Base-by-base conservation (phyloP, 306 rosid genomes). In the Macrotyloma uniflorum region DNA sequence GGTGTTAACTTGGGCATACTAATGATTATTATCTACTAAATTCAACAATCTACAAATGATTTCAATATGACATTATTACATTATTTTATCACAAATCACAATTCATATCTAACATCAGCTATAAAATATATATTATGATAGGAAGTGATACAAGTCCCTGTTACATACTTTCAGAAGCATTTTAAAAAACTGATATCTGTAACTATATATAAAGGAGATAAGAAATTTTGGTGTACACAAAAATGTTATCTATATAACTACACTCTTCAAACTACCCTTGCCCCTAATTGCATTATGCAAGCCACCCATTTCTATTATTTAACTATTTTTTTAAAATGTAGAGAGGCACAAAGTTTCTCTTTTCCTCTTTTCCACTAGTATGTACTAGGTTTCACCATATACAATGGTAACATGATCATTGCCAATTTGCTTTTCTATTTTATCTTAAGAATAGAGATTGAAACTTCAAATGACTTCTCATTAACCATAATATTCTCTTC, bases 111-210 rank as follows among this genome's bases (percentile, higher is more conserved):
- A 5, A 14, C 11, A 58, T 16, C 43, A 36, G 9, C 66, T 35
- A 51, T 22, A 76, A 38, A 76, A 42, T 51, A 54, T 32, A 71
- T 46, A 57, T 58, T 28, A 73, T 9, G 57, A 9, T 26, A 26
- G 18, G 58, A 23, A 74, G 32, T 14, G 20, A 42, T 24, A 16
- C 11, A 50, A 16, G 54, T 73, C 40, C 6, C n/a, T 23, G 11
- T 53, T 72, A 26, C 18, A 53, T 5, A 24, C 36, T 55, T 55
- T 24, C 63, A 55, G 14, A 11, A 71, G 64, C 68, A 55, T 73
- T 72, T 55, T n/a, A 22, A 73, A 57, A 57, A 73, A 14, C 36
- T 15, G 40, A 57, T 57, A 55, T 22, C 11, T 38, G 9, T 38
- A 38, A 38, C 43, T 8, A 38, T 38, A 38, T 9, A 38, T 8